Base-by-base conservation (phyloP, 768 basidiomycete species). In the Boletales sp. region DNA sequence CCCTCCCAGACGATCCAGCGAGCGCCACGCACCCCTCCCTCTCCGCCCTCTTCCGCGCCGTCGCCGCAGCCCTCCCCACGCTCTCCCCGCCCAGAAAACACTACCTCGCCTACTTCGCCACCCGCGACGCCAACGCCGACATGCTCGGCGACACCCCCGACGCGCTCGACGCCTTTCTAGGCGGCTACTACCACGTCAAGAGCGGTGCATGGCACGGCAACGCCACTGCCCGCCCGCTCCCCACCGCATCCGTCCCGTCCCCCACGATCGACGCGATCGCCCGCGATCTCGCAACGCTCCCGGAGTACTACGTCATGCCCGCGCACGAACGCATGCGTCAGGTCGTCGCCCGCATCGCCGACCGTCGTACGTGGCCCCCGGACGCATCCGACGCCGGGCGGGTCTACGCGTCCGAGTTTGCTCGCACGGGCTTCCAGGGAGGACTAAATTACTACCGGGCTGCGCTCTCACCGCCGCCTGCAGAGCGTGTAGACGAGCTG, bases 281-380 rank as follows among this genome's bases (percentile, higher is more conserved):
- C 0, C 44, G 53, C 17, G 65, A 72, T 41, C 62, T 80, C 33
- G 69, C 74, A 3, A 59, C 58, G 4, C 55, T 85, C 25, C 83
- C 84, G 8, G 70, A 71, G 14, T 84, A 84, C 70, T 84, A 85
- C 58, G 68, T 83, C 60, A 84, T 86, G 82, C 77, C 73, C 18
- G 60, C 72, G 10, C 53, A 72, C n/a, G 67, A 73, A 34, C 76
- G 70, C 41, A 84, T 84, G 82, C 75, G 78, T 1, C 65, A 79
- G 46, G 63, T 73, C 25, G 70, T 82, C 32, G 55, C 52, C 13
- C 61, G 65, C 15, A 58, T 72, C 15, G 65, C 65, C 4, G 74
- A 73, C 8, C 65, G 68, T 3, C 33, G 59, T 28, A 32, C 61
- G 53, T 85, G 83, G 83, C 64, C 84, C 9, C 50, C 74, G 5